Conservation (phyloP, 176 grass and related monocot species). For the Sorghum bicolor region Sorghum_bicolor_NCBIv3 NC_012878.2:46099001-46099500, state of each 20-base stretch:
- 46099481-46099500: not conserved
- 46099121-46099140: not conserved
- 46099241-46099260: not conserved
- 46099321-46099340: not conserved
- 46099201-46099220: constrained; percentile 30
- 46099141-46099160: not conserved
- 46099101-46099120: not conserved
- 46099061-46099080: not conserved
- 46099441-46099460: not conserved
- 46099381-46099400: not conserved
- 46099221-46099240: constrained; percentile 15
- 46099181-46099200: not conserved
- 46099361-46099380: not conserved
- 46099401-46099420: not conserved
- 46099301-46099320: constrained; percentile 46
- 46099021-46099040: not conserved
- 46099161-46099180: constrained; percentile 37
- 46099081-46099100: not conserved
- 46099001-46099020: not conserved
- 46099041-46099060: not conserved
- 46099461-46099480: not conserved
- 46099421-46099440: not conserved
- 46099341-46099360: not conserved
- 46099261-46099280: constrained; percentile 26
- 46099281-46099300: constrained; percentile 34